These are phyloP conservation scores for Boletellus deceptivus DNA, from an alignment of 1,284 basidiomycete genomes.

Conservation along the genomic window DNA sequence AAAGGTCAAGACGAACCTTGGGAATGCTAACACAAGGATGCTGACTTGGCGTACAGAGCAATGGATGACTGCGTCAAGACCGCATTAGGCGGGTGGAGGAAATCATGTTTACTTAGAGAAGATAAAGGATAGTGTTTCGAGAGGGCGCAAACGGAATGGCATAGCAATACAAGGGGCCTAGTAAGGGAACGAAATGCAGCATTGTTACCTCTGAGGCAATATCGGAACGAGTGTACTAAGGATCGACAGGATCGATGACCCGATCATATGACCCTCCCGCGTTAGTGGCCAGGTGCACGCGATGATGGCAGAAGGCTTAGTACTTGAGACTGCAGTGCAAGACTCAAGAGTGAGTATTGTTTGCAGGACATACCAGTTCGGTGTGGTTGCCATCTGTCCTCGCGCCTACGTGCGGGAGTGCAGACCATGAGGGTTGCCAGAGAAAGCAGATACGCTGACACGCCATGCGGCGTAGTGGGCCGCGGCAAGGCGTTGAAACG, in stretches of 20 bases:
- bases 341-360: slow-evolving; percentile 12
- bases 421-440: background rate
- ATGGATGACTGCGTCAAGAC: too few species aligned
- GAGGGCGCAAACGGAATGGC: too few species aligned
- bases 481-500: slow-evolving; percentile 13
- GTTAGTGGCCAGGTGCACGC: background rate
- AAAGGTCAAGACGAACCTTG: too few species aligned
- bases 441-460: background rate
- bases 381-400: background rate
- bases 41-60: too few species aligned
- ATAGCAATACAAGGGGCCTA: too few species aligned
- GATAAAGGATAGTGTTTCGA: too few species aligned
- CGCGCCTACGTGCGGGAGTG: background rate
- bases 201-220: too few species aligned
- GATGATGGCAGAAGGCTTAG: background rate
- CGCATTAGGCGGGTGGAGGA: too few species aligned
- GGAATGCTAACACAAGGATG: too few species aligned
- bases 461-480: slow-evolving; percentile 13
- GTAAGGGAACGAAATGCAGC: too few species aligned
- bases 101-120: too few species aligned
- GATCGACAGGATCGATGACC: background rate
- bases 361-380: slow-evolving; percentile 6
- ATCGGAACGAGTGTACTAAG: too few species aligned
- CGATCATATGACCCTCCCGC: background rate
- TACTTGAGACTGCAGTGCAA: background rate